phyloP scores from a whole-genome alignment of 352 stramenopile genomes.

The Phytophthora lateralis region DNA sequence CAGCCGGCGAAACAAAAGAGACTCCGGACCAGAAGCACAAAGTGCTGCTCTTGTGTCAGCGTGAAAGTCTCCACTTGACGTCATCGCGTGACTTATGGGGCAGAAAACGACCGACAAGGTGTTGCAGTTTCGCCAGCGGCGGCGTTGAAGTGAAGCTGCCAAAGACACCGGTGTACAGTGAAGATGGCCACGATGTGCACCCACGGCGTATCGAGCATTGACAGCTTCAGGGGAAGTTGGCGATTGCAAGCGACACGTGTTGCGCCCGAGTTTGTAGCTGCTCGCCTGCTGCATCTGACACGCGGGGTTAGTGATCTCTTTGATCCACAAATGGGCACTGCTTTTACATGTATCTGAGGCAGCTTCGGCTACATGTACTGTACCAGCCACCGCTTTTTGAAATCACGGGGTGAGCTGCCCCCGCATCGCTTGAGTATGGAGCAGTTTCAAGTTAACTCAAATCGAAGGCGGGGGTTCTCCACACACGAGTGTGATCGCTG shows the following conservation, averaged over 20 bases:
- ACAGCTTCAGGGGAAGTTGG: neutral
- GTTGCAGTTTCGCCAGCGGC: constrained; percentile 17
- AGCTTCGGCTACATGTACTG: neutral
- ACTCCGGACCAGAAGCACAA: constrained; percentile 1
- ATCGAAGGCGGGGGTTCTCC: too few species aligned
- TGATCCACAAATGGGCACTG: constrained; percentile 9
- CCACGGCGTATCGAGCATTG: neutral
- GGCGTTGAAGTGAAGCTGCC: constrained; percentile 23
- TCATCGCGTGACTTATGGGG: constrained; percentile 10
- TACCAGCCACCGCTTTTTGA: neutral
- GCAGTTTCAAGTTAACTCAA: constrained; percentile 1
- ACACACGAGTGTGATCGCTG: neutral
- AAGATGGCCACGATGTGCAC: neutral
- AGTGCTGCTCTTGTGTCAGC: neutral
- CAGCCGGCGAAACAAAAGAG: constrained; percentile 12
- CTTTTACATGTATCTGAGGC: constrained; percentile 28
- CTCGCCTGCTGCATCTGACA: too few species aligned
- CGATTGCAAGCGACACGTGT: too few species aligned
- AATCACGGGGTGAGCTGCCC: neutral
- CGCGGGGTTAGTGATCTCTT: neutral
- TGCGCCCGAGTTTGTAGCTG: too few species aligned
- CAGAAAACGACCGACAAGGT: constrained; percentile 19
- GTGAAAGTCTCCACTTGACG: constrained; percentile 1
- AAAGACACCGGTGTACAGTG: neutral
- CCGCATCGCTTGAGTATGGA: constrained; percentile 3